Evolutionary conservation across 2,329 filamentous ascomycete species (phyloP).

Genomic region (Pestalotiopsis sp.): DNA sequence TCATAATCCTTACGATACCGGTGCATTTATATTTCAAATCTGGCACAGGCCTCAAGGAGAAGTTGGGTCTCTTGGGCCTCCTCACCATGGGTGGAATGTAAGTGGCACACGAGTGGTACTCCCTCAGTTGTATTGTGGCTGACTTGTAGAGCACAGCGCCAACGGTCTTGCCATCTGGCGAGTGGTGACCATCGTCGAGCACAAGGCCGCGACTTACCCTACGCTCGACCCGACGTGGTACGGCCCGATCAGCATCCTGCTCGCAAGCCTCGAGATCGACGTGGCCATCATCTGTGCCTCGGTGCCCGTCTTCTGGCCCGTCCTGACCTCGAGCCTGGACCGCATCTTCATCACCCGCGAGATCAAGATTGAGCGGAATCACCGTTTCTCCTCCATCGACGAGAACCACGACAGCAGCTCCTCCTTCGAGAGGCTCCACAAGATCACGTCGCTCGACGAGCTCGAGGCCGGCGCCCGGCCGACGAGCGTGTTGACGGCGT

Average conservation of each 20-base stretch:
- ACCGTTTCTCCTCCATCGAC: conserved; percentile 18
- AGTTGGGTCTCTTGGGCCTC: conserved; percentile 21
- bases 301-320: conserved; percentile 36
- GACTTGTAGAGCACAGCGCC: conserved; percentile 4
- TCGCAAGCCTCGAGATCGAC: conserved; percentile 24
- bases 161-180: conserved; percentile 33
- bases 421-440: not conserved
- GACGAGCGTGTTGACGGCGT: not conserved
- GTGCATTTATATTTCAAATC: conserved; percentile 22
- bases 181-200: conserved; percentile 28
- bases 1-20: conserved; percentile 24
- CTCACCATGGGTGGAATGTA: conserved; percentile 23
- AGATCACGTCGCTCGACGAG: not conserved
- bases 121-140: not conserved
- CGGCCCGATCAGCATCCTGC: conserved; percentile 25
- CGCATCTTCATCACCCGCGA: conserved; percentile 40
- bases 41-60: conserved; percentile 17
- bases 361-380: conserved; percentile 27
- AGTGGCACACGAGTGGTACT: conserved; percentile 2
- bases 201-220: conserved; percentile 30
- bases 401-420: conserved; percentile 14
- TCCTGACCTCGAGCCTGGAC: conserved; percentile 29
- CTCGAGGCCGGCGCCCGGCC: not conserved
- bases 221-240: conserved; percentile 37
- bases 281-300: conserved; percentile 30